Conservation (phyloP, 2,329 filamentous ascomycete species). For the Monilinia polystroma region DNA sequence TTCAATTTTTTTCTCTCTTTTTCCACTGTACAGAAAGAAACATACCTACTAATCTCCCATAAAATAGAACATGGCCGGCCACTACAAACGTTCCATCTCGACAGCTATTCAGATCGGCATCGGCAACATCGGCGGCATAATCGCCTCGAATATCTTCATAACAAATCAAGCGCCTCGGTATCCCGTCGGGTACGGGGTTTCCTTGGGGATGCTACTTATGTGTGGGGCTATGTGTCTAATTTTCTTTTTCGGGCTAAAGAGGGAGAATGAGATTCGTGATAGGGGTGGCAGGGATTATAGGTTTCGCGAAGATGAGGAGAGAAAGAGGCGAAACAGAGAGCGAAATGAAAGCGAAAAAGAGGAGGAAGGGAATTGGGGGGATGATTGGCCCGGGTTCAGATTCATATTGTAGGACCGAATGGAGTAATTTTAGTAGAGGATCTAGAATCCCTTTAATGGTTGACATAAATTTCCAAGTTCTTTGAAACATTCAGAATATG, state of each 20-base stretch:
- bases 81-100: conserved; percentile 28
- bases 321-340: background rate
- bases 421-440: too few relatives aligned
- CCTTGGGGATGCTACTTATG: conserved; percentile 1
- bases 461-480: background rate
- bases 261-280: conserved; percentile 17
- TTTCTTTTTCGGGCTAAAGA: conserved; percentile 18
- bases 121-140: conserved; percentile 25
- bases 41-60: background rate
- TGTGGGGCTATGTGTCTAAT: conserved; percentile 8
- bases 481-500: background rate
- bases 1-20: background rate
- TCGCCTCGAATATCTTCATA: conserved; percentile 19
- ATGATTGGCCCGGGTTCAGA: conserved; percentile 21
- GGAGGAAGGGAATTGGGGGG: conserved; percentile 11
- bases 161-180: conserved; percentile 10
- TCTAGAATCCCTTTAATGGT: background rate
- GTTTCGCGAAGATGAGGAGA: conserved; percentile 1
- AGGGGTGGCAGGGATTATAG: background rate
- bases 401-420: background rate
- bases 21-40: background rate
- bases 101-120: conserved; percentile 4
- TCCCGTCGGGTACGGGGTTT: background rate
- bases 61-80: conserved; percentile 25
- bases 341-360: background rate